A percentile compares a stretch with the other conserved stretches of the same genome.
Conservation (phyloP, 768 basidiomycete genomes). For the Suillus cothurnatus region DNA sequence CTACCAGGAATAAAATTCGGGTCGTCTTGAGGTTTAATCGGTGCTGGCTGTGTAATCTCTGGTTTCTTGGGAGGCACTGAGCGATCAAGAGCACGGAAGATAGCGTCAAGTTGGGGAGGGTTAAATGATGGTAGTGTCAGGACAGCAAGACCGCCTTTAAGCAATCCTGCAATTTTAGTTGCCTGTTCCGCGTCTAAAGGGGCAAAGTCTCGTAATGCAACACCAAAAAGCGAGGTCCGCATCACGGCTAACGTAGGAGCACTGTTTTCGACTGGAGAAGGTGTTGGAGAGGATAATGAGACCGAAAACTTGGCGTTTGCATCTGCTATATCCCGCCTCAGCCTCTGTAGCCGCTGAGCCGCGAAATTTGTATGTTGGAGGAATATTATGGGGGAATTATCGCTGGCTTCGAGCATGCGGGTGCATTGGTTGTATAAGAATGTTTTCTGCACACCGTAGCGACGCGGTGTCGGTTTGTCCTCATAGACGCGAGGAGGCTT, state of each 20-base stretch:
- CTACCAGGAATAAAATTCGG: conserved; percentile 67
- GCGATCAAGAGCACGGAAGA: conserved; percentile 69
- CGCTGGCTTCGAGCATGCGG: conserved; percentile 62
- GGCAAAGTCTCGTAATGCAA: conserved; percentile 64
- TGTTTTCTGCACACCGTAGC: conserved; percentile 78
- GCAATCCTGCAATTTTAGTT: conserved; percentile 53
- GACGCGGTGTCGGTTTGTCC: conserved; percentile 59
- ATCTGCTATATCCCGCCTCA: conserved; percentile 67
- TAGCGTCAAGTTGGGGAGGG: conserved; percentile 69
- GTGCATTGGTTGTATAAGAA: conserved; percentile 82
- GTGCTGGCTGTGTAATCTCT: conserved; percentile 52
- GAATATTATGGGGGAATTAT: conserved; percentile 68
- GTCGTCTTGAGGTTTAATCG: conserved; percentile 57
- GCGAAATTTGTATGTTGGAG: conserved; percentile 79
- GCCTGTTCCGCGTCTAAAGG: conserved; percentile 51
- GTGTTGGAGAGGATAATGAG: conserved; percentile 33
- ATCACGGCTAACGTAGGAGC: conserved; percentile 67
- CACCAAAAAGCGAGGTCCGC: conserved; percentile 79
- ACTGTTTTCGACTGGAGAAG: conserved; percentile 33
- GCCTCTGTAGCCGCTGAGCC: conserved; percentile 62
- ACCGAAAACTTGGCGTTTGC: conserved; percentile 48
- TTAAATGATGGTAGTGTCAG: conserved; percentile 67
- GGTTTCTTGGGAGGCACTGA: conserved; percentile 61
- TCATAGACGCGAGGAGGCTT: conserved; percentile 51
- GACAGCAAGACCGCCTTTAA: conserved; percentile 64